A percentile compares a stretch with the other conserved stretches of the same genome.
Conservation (phyloP, 805 yeast genomes). For the Candida adriatica region DNA sequence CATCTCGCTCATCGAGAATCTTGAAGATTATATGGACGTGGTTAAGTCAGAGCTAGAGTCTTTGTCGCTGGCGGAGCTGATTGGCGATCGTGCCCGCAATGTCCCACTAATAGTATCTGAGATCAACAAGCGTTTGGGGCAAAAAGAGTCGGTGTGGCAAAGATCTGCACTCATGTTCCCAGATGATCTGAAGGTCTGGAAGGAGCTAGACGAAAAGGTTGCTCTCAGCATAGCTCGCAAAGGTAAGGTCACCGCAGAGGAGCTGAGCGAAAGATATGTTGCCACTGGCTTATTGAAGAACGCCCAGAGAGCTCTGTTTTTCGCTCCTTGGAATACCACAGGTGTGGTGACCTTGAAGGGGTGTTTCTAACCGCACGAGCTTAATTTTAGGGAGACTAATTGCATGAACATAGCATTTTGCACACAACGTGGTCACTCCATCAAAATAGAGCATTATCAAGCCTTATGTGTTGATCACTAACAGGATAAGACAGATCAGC, state of each 20-base stretch:
- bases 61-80: slow-evolving; percentile 39
- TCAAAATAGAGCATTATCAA: no score
- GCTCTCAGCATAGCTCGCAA: slow-evolving; percentile 54
- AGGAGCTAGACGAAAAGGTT: slow-evolving; percentile 44
- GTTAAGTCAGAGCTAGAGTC: slow-evolving; percentile 57
- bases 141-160: slow-evolving; percentile 43
- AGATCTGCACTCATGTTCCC: slow-evolving; percentile 73
- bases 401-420: no score
- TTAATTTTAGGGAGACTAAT: no score
- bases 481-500: no score
- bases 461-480: no score
- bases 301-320: slow-evolving; percentile 61
- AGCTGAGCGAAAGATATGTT: slow-evolving; percentile 46
- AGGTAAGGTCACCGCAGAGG: slow-evolving; percentile 41
- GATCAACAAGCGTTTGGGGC: slow-evolving; percentile 36
- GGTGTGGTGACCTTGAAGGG: slow-evolving; percentile 17
- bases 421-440: no score
- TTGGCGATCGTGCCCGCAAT: slow-evolving; percentile 43
- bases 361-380: background rate
- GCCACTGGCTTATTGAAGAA: slow-evolving; percentile 42
- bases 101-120: slow-evolving; percentile 55
- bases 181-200: slow-evolving; percentile 63
- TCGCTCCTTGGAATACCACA: slow-evolving; percentile 44
- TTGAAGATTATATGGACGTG: slow-evolving; percentile 52
- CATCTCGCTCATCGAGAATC: slow-evolving; percentile 58